Evolutionary conservation across 1,284 basidiomycete species (phyloP).

Genomic region (Marasmius oreades): DNA sequence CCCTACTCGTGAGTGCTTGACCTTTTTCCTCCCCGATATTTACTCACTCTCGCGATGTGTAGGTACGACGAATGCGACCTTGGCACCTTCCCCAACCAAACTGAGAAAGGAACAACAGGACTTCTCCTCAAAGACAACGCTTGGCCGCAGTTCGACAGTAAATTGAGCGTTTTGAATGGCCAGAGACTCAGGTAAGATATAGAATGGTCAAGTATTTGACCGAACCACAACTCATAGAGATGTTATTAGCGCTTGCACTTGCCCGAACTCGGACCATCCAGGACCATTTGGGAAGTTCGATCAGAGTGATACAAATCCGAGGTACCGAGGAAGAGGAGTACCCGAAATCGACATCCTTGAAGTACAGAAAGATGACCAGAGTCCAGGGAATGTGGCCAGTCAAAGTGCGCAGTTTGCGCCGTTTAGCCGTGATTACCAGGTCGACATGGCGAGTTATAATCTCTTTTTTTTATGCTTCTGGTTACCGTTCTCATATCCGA

Average conservation of each 20-base stretch:
- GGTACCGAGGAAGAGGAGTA: conserved; percentile 63
- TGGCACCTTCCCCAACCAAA: conserved; percentile 78
- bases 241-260: conserved; percentile 38
- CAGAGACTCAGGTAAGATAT: conserved; percentile 58
- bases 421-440: conserved; percentile 55
- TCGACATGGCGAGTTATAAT: conserved; percentile 28
- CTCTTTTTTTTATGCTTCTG: not conserved
- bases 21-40: not conserved
- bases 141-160: conserved; percentile 41
- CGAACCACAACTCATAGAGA: conserved; percentile 30
- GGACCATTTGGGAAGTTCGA: conserved; percentile 34
- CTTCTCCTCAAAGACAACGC: conserved; percentile 48
- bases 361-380: conserved; percentile 56
- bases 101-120: conserved; percentile 46
- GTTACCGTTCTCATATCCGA: conserved; percentile 9
- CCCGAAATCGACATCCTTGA: conserved; percentile 87
- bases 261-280: conserved; percentile 41
- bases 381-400: conserved; percentile 50
- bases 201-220: conserved; percentile 32
- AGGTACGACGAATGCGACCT: conserved; percentile 73
- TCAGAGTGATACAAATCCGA: not conserved
- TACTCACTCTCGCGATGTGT: not conserved
- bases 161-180: conserved; percentile 65
- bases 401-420: conserved; percentile 68
- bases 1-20: conserved; percentile 44